A percentile compares a stretch with the other conserved stretches of the same genome.
These are phyloP conservation scores for Aspergillus unguis DNA, from an alignment of 2,329 filamentous ascomycete genomes.

Conservation along the genomic window DNA sequence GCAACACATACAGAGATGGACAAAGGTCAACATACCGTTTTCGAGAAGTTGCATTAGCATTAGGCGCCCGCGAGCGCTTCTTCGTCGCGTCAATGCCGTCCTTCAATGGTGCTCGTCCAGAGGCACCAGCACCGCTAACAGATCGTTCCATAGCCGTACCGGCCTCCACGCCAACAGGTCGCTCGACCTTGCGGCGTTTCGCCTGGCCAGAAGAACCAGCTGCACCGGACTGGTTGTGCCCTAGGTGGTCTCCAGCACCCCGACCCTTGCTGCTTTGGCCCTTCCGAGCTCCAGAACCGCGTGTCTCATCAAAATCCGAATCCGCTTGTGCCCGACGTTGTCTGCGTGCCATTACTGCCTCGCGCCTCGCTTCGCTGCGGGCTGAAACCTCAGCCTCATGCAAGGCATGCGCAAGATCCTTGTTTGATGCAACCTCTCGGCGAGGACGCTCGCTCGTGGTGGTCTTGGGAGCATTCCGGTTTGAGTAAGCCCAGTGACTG, in stretches of 20 bases:
- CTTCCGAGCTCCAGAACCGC: slow-evolving; percentile 50
- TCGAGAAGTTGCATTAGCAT: slow-evolving; percentile 61
- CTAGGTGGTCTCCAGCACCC: slow-evolving; percentile 14
- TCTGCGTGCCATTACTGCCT: slow-evolving; percentile 74
- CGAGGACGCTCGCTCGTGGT: slow-evolving; percentile 67
- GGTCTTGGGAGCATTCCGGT: slow-evolving; percentile 62
- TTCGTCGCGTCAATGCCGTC: slow-evolving; percentile 64
- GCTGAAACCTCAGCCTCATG: slow-evolving; percentile 80
- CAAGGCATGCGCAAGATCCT: slow-evolving; percentile 65
- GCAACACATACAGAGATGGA: background rate
- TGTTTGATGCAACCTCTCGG: slow-evolving; percentile 72
- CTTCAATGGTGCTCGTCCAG: slow-evolving; percentile 49
- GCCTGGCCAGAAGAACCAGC: slow-evolving; percentile 52
- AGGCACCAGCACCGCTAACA: slow-evolving; percentile 32
- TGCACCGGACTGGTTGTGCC: slow-evolving; percentile 46
- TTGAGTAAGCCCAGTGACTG: slow-evolving; percentile 93
- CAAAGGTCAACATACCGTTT: slow-evolving; percentile 60
- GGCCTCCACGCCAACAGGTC: slow-evolving; percentile 44
- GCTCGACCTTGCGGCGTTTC: slow-evolving; percentile 81
- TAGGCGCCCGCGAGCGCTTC: slow-evolving; percentile 71
- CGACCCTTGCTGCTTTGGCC: slow-evolving; percentile 54
- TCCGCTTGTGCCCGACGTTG: slow-evolving; percentile 70
- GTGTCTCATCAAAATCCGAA: slow-evolving; percentile 72
- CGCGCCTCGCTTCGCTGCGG: slow-evolving; percentile 78
- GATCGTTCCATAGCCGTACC: slow-evolving; percentile 40